Percentiles rank a stretch among this genome's conserved stretches.
Conservation (phyloP, 495 filamentous ascomycete species). For the Bryoglossum gracile region DNA sequence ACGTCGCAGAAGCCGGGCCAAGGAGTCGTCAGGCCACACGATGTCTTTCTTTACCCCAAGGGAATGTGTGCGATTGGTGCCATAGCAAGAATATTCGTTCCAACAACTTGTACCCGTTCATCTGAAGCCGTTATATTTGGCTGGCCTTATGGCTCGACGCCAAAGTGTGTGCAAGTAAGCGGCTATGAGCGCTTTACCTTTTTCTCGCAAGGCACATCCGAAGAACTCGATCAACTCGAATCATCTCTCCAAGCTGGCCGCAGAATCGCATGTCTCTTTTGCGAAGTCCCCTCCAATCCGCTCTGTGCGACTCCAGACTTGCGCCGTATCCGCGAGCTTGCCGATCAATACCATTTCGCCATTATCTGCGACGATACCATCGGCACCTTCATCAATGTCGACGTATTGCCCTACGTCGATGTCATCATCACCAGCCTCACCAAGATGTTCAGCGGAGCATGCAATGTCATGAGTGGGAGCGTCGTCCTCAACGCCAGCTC, state of each 20-base stretch:
- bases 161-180: too few relatives aligned
- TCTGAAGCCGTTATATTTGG: too few relatives aligned
- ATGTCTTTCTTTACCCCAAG: too few relatives aligned
- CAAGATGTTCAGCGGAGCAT: constrained; percentile 44
- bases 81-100: too few relatives aligned
- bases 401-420: constrained; percentile 34
- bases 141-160: too few relatives aligned
- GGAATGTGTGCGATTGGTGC: too few relatives aligned
- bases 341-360: constrained; percentile 25
- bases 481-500: constrained; percentile 35
- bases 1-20: too few relatives aligned
- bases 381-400: constrained; percentile 30
- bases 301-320: constrained; percentile 26
- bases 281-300: constrained; percentile 32
- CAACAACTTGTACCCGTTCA: too few relatives aligned
- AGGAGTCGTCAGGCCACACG: too few relatives aligned
- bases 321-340: constrained; percentile 23
- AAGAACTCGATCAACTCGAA: constrained; percentile 25
- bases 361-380: constrained; percentile 33
- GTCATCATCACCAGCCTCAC: constrained; percentile 40
- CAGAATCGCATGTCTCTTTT: constrained; percentile 24
- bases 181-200: too few relatives aligned
- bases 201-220: constrained; percentile 14
- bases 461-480: constrained; percentile 45
- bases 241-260: constrained; percentile 16